Base-by-base conservation (phyloP, 306 rosid genomes). In the Cucurbita ficifolia region DNA sequence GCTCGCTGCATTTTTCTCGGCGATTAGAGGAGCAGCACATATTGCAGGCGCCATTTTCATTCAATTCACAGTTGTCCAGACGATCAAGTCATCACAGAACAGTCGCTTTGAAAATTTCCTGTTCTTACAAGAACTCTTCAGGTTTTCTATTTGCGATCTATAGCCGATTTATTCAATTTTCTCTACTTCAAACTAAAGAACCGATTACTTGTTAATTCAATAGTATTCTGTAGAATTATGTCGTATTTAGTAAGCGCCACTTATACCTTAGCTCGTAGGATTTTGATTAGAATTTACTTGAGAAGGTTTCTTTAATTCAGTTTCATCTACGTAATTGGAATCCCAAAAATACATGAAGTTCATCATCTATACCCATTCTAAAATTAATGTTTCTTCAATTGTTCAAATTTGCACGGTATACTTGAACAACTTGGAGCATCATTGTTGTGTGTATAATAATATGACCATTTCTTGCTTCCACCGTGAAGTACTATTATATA, bases 121-220 rank as follows among this genome's bases (percentile, higher is more conserved):
- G 85, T 82, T 92, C 96, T 10, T 89, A 82, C 59, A 75, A 86
- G 42, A 80, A 85, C 7, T 70, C 79, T 80, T 82, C 96, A 89
- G 97, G 98, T 94, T 74, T 53, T 16, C 29, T 45, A 7, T 24
- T 10, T 4, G 14, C 45, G 14, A 70, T 70, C 43, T 45, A 69
- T 24, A 6, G 1, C 51, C 16, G 13, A 49, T 14, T 19, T 40
- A 7, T 21, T 74, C 54, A 35, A 74, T 42, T 57, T 56, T 46
- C 53, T 58, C 38, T 18, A 16, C 62, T 74, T 18, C 1, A 16
- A n/a, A 43, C 68, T 57, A 11, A 19, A 13, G 38, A 54, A 53
- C 3, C 16, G 53, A 14, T 21, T 38, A 35, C 10, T 29, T 33
- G 24, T 39, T 40, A 40, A 63, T 63, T 63, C 24, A 38, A 67